A percentile compares a stretch with the other conserved stretches of the same genome.
phyloP scores from a whole-genome alignment of 2,329 filamentous ascomycete genomes.

The Colletotrichum kahawae region DNA sequence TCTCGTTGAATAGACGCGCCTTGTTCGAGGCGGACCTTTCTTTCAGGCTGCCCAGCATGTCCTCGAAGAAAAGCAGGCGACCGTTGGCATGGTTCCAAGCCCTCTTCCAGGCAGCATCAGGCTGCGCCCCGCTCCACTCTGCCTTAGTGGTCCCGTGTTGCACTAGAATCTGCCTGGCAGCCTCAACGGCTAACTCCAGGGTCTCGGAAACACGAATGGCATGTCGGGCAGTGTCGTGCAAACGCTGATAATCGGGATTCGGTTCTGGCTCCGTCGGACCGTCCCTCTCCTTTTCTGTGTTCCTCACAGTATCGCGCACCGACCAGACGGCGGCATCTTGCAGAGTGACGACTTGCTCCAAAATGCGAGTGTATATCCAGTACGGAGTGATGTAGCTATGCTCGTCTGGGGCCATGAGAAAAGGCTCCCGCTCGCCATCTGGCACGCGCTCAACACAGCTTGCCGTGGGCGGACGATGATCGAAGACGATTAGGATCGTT shows the following conservation, averaged over 20 bases:
- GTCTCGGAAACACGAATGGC: conserved; percentile 50
- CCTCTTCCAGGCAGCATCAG: background rate
- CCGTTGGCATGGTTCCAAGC: conserved; percentile 29
- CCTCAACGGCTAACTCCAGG: conserved; percentile 37
- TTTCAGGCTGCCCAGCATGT: conserved; percentile 38
- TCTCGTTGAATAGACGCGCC: conserved; percentile 56
- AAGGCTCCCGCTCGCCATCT: background rate
- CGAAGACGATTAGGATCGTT: conserved; percentile 36
- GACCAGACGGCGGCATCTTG: conserved; percentile 44
- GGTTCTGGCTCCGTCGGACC: conserved; percentile 21
- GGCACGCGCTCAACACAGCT: conserved; percentile 3
- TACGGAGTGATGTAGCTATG: conserved; percentile 32
- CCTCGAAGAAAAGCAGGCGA: conserved; percentile 35
- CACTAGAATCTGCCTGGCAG: conserved; percentile 33
- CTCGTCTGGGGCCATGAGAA: background rate
- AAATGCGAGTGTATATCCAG: conserved; percentile 38
- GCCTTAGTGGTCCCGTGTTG: conserved; percentile 32
- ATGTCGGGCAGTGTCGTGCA: conserved; percentile 49
- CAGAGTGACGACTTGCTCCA: conserved; percentile 33
- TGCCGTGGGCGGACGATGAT: conserved; percentile 16
- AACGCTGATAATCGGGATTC: conserved; percentile 34
- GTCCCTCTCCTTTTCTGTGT: conserved; percentile 31
- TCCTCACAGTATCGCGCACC: conserved; percentile 38
- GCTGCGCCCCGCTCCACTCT: background rate
- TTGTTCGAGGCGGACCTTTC: conserved; percentile 42